phyloP scores from a whole-genome alignment of 2,329 filamentous ascomycete species.

The Trichoderma breve region DNA sequence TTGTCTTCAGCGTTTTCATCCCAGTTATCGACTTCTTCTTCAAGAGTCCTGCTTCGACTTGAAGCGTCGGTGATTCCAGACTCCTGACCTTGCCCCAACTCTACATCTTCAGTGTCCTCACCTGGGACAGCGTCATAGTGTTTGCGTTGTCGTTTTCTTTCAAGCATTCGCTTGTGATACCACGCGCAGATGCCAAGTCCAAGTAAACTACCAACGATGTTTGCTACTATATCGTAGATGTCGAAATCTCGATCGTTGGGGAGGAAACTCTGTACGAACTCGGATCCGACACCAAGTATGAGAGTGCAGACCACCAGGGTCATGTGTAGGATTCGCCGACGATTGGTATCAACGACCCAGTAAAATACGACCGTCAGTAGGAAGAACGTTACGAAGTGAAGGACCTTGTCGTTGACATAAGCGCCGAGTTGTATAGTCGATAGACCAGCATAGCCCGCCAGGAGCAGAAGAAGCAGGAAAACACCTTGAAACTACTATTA shows the following conservation, averaged over 20 bases:
- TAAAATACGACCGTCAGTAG: conserved; percentile 85
- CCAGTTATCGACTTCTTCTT: conserved; percentile 89
- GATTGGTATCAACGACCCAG: conserved; percentile 91
- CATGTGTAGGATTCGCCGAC: conserved; percentile 79
- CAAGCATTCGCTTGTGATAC: conserved; percentile 96
- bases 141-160: conserved; percentile 73
- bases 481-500: conserved; percentile 48
- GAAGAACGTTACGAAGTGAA: conserved; percentile 89
- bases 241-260: conserved; percentile 73
- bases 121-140: conserved; percentile 69
- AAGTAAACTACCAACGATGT: conserved; percentile 72
- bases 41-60: conserved; percentile 48
- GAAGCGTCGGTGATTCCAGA: conserved; percentile 54
- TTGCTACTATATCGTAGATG: conserved; percentile 81
- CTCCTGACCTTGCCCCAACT: conserved; percentile 72
- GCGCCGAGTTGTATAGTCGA: conserved; percentile 57
- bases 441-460: conserved; percentile 78
- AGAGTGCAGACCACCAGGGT: conserved; percentile 79
- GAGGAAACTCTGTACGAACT: conserved; percentile 72
- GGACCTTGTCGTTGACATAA: conserved; percentile 80
- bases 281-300: conserved; percentile 67
- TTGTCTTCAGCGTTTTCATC: conserved; percentile 73
- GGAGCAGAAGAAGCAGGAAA: conserved; percentile 68
- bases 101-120: conserved; percentile 65
- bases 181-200: conserved; percentile 75